Conservation (phyloP, 2,329 filamentous ascomycete species). For the Ophidiomyces ophidiicola region DNA sequence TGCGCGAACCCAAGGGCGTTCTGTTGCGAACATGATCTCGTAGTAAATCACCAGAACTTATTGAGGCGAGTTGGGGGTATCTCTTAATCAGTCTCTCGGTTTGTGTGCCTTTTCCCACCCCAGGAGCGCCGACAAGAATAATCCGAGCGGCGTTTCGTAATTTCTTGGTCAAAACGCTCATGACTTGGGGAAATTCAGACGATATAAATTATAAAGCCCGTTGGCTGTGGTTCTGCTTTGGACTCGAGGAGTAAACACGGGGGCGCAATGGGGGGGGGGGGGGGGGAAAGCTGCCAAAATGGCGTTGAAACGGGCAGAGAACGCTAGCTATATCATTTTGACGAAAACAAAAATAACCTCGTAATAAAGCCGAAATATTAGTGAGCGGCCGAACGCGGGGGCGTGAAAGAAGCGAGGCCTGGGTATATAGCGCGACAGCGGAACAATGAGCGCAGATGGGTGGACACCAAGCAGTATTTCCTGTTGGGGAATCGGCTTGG, state of each 20-base stretch:
- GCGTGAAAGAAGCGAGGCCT: no score
- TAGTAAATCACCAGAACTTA: constrained; percentile 87
- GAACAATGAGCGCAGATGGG: neutral
- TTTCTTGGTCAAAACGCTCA: constrained; percentile 27
- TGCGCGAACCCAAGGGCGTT: constrained; percentile 61
- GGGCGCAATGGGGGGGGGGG: constrained; percentile 3
- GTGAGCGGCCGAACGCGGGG: neutral
- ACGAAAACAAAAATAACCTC: neutral
- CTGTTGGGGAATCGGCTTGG: neutral
- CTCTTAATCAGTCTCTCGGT: constrained; percentile 73
- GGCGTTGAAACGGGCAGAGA: neutral
- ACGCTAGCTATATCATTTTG: constrained; percentile 6
- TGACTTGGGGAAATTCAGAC: neutral
- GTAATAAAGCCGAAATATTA: neutral
- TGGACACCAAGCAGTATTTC: neutral
- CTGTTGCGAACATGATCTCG: constrained; percentile 82
- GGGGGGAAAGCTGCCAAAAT: neutral
- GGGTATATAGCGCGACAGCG: neutral
- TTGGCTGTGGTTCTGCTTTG: neutral
- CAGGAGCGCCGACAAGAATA: constrained; percentile 90
- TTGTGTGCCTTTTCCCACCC: constrained; percentile 94
- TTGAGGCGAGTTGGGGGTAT: constrained; percentile 78
- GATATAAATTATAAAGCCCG: no score
- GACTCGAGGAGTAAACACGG: neutral
- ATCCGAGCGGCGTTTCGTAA: constrained; percentile 74